Base-by-base conservation (phyloP, 169 alveolate genomes). In the Plasmodium malariae region DNA sequence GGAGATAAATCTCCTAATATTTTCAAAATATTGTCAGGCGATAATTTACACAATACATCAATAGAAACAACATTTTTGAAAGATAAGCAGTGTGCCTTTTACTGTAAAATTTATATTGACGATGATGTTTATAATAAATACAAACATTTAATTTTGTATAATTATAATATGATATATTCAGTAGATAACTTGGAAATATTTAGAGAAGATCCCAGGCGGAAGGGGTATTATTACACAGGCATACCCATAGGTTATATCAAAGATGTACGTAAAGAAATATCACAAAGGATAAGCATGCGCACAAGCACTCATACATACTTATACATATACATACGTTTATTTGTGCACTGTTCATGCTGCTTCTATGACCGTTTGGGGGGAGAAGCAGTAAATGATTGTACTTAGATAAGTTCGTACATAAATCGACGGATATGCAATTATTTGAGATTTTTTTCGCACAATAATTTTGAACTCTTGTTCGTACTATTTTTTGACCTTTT, bases 181-280 rank as follows among this genome's bases (percentile, higher is more conserved):
- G 85, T 69, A 11, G 91, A 83, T 14, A 83, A 83, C 19, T 4
- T 83, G 21, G 86, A 83, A 12, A 83, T 83, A 17, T 83, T 83
- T 67, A 54, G 85, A 51, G 26, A 49, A 30, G 91, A 83, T 12
- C 72, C 91, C 2, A 54, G 37, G 3, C 11, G 91, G 30, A 60
- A 83, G 28, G 91, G 91, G 0, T 55, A 28, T 11, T 83, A 83
- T 45, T 83, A 83, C 51, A 36, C 91, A 32, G 91, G 91, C 24
- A 67, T 83, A 7, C 91, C 91, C 19, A 43, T 83, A 5, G 91
- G 91, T 37, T 83, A 51, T 45, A 68, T 83, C 14, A 34, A 83
- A 12, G 91, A 83, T 12, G 91, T 78, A 55, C 12, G 73, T 11
- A 28, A 0, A 30, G 37, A 36, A 57, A n/a, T n/a, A n/a, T n/a